These are phyloP conservation scores for Alternaria brassicae DNA, from an alignment of 2,329 filamentous ascomycete genomes.

Conservation along the genomic window DNA sequence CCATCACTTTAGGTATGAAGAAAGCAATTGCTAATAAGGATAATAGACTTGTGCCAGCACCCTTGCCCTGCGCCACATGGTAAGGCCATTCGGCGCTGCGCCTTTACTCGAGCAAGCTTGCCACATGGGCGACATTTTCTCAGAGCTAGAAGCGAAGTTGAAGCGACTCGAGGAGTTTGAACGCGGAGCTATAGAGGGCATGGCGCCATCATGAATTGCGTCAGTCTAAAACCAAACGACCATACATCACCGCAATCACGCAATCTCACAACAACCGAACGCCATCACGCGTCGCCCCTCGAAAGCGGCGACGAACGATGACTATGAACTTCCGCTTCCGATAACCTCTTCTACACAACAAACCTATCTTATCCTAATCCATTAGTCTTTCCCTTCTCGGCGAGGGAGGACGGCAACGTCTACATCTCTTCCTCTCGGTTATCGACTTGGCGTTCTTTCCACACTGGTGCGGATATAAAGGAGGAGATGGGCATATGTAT, in stretches of 20 bases:
- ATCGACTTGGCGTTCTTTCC: background rate
- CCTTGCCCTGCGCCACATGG: slow-evolving; percentile 78
- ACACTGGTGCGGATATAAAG: background rate
- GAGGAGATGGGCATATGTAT: background rate
- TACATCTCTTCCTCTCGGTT: background rate
- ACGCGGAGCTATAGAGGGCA: slow-evolving; percentile 36
- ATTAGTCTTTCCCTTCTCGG: background rate
- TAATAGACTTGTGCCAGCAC: slow-evolving; percentile 79
- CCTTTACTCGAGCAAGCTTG: slow-evolving; percentile 74
- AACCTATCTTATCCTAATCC: slow-evolving; percentile 1
- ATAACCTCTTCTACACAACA: background rate
- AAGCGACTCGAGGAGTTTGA: slow-evolving; percentile 63
- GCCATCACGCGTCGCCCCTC: background rate
- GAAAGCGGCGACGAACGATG: background rate
- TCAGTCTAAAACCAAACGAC: background rate
- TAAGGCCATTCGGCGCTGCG: slow-evolving; percentile 71
- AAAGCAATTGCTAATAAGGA: slow-evolving; percentile 26
- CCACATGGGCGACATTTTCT: slow-evolving; percentile 77
- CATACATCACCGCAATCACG: background rate
- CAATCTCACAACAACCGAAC: background rate
- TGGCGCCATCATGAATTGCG: slow-evolving; percentile 32
- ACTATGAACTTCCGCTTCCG: background rate
- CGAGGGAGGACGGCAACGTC: background rate
- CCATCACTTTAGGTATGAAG: background rate
- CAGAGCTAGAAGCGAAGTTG: slow-evolving; percentile 66